phyloP scores from a whole-genome alignment of 1,139 yeast species.

The Chernovozyma aurita region DNA sequence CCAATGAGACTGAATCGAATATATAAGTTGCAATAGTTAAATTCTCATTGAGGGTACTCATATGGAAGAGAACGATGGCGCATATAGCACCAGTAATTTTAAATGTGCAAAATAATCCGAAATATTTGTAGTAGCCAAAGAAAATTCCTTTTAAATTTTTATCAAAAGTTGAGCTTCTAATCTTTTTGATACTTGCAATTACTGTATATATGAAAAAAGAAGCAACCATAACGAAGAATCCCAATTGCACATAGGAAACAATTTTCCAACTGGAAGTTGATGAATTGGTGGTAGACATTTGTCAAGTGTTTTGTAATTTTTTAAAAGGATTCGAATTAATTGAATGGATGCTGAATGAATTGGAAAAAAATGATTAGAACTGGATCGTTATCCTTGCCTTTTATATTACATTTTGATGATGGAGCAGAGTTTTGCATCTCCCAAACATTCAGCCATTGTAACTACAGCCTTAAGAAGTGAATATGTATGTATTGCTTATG shows the following conservation, averaged over 20 bases:
- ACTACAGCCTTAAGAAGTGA: no score
- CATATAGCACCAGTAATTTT: conserved; percentile 18
- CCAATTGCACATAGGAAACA: conserved; percentile 15
- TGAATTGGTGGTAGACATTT: no score
- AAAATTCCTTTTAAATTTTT: conserved; percentile 5
- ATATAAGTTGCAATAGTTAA: conserved; percentile 16
- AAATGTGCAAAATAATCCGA: conserved; percentile 11
- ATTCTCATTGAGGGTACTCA: conserved; percentile 6
- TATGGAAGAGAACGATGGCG: conserved; percentile 10
- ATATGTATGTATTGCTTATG: no score
- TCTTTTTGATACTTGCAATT: conserved; percentile 1
- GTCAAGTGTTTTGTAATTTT: no score
- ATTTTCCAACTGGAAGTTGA: conserved; percentile 13
- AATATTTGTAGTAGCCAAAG: conserved; percentile 8
- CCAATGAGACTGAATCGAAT: conserved; percentile 17
- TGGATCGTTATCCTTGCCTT: no score
- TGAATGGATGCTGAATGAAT: no score
- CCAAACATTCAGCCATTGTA: no score
- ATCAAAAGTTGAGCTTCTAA: neutral
- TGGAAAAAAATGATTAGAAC: no score
- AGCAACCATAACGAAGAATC: conserved; percentile 11
- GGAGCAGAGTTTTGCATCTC: no score
- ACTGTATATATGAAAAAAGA: conserved; percentile 3
- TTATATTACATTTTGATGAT: no score
- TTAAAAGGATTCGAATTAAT: no score